Base-by-base conservation (phyloP, 1,284 basidiomycete species). In the Pseudozyma tsukubaensis region DNA sequence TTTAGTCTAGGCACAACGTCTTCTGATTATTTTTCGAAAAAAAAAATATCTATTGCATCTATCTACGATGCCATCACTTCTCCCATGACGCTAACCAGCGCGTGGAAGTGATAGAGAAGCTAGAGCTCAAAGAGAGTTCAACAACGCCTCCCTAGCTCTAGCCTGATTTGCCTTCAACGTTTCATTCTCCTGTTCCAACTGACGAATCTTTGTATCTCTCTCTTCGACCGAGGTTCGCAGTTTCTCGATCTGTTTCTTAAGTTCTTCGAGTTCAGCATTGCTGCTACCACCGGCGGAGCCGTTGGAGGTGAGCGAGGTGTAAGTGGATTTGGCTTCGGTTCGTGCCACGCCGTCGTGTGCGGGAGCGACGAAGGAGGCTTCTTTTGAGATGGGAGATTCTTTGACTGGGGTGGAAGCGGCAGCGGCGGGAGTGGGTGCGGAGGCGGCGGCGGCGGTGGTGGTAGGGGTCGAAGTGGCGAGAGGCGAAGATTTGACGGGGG, bases 111-210 rank as follows among this genome's bases (percentile, higher is more conserved):
- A 21, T 18, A 39, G 37, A 39, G 37, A 39, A 16, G 8, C 35
- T 3, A 29, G 3, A 19, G 16, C 1, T 19, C 42, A 67, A 10
- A 73, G 48, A 34, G 64, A 57, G 39, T 42, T 57, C 11, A 75
- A 49, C 40, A 77, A 36, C 0, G 72, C 76, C 55, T 76, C 76
- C 19, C 76, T 32, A 12, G 68, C 76, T n/a, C 51, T 61, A 13
- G 24, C 52, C 55, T 77, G 72, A 44, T 79, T 76, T 0, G 67
- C 54, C 53, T 65, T 67, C 37, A 76, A 61, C 37, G 60, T 68
- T 36, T 83, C 82, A 58, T 82, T 84, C 48, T 82, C 80, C 43
- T 74, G 42, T 54, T 84, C 81, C 24, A 84, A 62, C 40, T 77
- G 72, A 19, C 81, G 67, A 40, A 83, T 82, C 45, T 66, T 52